These are phyloP conservation scores for Alliaria petiolata DNA, from an alignment of 345 rosid species.

Conservation along the genomic window DNA sequence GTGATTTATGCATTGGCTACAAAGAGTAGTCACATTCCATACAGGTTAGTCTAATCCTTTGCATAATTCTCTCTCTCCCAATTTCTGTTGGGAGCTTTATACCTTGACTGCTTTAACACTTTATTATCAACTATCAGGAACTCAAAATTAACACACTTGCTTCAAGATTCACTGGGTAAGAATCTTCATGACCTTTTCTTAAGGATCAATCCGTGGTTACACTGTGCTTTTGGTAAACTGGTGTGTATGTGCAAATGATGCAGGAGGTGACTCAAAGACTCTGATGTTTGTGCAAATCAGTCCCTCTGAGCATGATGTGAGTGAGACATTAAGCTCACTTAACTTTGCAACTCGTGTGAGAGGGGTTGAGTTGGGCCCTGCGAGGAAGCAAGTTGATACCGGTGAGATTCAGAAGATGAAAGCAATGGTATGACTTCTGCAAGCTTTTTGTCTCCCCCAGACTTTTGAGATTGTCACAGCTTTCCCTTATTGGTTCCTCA, in stretches of 20 bases:
- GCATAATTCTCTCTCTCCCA: not conserved
- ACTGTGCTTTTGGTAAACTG: conserved; percentile 9
- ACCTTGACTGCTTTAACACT: conserved; percentile 27
- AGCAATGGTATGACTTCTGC: conserved; percentile 48
- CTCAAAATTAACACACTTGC: conserved; percentile 92
- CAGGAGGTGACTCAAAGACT: conserved; percentile 96
- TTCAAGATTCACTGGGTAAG: conserved; percentile 93
- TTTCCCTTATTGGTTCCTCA: conserved; percentile 6
- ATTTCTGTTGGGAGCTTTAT: not conserved
- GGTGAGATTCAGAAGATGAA: conserved; percentile 79
- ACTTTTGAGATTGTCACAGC: not conserved
- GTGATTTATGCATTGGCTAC: conserved; percentile 86
- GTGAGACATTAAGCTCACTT: conserved; percentile 84
- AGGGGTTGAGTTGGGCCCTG: conserved; percentile 85
- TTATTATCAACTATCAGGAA: conserved; percentile 52
- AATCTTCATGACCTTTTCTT: not conserved
- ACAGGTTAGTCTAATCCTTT: conserved; percentile 43
- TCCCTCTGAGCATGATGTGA: conserved; percentile 79
- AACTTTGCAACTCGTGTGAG: conserved; percentile 91
- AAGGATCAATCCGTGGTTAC: not conserved
- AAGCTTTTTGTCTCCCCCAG: not conserved
- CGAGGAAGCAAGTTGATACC: conserved; percentile 73
- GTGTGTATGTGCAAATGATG: conserved; percentile 10
- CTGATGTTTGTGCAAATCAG: conserved; percentile 94
- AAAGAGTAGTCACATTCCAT: conserved; percentile 87